Evolutionary conservation across 345 rosid genomes (phyloP).

Genomic region (Eucalyptus erythrocorys): DNA sequence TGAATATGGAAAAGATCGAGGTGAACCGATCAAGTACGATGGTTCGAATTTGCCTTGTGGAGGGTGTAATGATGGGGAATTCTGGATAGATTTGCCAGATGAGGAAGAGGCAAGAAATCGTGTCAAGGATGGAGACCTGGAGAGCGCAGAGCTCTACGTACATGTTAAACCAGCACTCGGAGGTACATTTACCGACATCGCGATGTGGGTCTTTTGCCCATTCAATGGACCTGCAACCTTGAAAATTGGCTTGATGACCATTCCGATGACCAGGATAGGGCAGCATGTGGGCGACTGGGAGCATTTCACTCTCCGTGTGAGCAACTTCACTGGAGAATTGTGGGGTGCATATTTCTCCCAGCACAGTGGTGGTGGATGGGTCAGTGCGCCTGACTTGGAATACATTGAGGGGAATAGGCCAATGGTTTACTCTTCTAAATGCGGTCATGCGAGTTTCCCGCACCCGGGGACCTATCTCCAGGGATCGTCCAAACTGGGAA

Average conservation of each 20-base stretch:
- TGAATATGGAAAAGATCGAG: constrained; percentile 25
- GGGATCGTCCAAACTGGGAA: constrained; percentile 68
- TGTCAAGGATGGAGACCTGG: constrained; percentile 50
- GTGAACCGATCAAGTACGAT: constrained; percentile 29
- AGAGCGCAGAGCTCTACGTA: constrained; percentile 74
- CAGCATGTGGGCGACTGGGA: constrained; percentile 92
- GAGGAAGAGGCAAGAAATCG: constrained; percentile 36
- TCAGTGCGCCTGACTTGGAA: constrained; percentile 55
- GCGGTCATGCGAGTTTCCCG: constrained; percentile 87
- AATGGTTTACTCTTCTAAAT: constrained; percentile 65
- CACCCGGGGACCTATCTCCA: constrained; percentile 74
- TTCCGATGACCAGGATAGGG: constrained; percentile 63
- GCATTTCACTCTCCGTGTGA: constrained; percentile 72
- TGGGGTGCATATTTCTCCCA: constrained; percentile 71
- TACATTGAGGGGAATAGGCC: constrained; percentile 50
- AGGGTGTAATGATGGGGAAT: constrained; percentile 56
- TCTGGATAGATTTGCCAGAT: constrained; percentile 74
- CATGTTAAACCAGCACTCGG: constrained; percentile 86
- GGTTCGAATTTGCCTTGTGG: constrained; percentile 72
- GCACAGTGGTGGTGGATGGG: constrained; percentile 90
- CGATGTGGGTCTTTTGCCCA: constrained; percentile 91
- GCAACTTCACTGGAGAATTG: constrained; percentile 84
- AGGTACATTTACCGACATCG: constrained; percentile 84
- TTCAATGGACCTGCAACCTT: constrained; percentile 85
- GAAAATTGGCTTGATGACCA: constrained; percentile 56